Conservation (phyloP, 495 filamentous ascomycete species). For the Xeromyces bisporus region DNA sequence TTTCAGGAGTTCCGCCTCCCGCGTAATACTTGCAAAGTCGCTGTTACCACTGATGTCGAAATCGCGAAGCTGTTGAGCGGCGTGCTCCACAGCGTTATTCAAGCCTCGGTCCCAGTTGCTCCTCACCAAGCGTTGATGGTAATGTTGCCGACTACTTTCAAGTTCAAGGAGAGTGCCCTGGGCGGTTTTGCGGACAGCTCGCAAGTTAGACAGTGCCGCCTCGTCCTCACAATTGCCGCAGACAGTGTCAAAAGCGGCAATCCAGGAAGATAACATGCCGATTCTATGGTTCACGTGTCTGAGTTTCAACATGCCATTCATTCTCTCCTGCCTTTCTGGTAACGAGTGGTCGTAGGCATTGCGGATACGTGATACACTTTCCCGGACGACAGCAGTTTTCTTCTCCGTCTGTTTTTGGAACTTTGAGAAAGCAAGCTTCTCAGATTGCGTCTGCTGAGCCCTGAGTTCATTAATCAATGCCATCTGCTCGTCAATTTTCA, state of each 20-base stretch:
- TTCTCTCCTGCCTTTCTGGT: conserved; percentile 63
- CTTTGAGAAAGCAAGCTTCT: conserved; percentile 70
- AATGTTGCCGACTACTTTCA: conserved; percentile 74
- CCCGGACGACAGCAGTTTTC: conserved; percentile 57
- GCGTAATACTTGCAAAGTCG: conserved; percentile 53
- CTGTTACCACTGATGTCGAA: conserved; percentile 54
- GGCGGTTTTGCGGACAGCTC: conserved; percentile 70
- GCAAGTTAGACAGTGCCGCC: conserved; percentile 45
- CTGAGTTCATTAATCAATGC: conserved; percentile 85
- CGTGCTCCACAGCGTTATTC: conserved; percentile 75
- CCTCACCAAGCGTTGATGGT: conserved; percentile 63
- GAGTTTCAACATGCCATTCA: conserved; percentile 63
- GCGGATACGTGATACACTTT: conserved; percentile 66
- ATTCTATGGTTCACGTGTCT: conserved; percentile 75
- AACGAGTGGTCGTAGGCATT: conserved; percentile 69
- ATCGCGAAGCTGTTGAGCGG: conserved; percentile 56
- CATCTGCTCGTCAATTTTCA: conserved; percentile 96
- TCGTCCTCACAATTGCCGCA: conserved; percentile 54
- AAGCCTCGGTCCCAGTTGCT: conserved; percentile 74
- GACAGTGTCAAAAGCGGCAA: conserved; percentile 76
- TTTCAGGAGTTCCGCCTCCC: conserved; percentile 74
- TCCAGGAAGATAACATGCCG: conserved; percentile 70
- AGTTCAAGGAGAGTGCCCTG: conserved; percentile 76
- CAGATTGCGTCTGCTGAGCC: conserved; percentile 79
- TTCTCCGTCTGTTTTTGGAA: conserved; percentile 79